Evolutionary conservation across 306 rosid species (phyloP), one percentile per base, ranked within the genome.

Genomic region (Astragalus membranaceus): DNA sequence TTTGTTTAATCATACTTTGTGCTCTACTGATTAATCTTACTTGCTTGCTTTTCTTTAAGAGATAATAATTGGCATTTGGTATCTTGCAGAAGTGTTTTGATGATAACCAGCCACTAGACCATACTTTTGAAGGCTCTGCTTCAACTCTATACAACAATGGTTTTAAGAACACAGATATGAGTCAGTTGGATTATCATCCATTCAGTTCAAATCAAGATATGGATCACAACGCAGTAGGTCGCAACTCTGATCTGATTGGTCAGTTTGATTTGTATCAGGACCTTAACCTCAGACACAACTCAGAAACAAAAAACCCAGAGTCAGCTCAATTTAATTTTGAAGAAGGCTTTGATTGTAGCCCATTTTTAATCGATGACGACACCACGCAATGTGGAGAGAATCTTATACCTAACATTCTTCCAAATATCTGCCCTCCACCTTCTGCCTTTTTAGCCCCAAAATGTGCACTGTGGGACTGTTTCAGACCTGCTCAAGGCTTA

Each of bases 401-500:
- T 72, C 44, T 52, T 43, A 65, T 84, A 16, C 85, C 89, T 50
- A 88, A 85, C 74, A 76, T 82, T 75, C 88, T 91, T 72, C 98
- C 97, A 47, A 84, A 79, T 75, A 79, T 87, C 69, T 72, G 92
- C 65, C 97, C 96, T 73, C 97, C 97, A 13, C 90, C 98, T 37
- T 87, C 97, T 50, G 98, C 98, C 5, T 93, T 90, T 77, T 77
- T 88, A 69, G 89, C 94, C 67, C 98, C 98, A 32, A 88, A 88
- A 69, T 93, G 98, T 80, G 91, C 98, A 9, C 86, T 93, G 8
- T 93, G 98, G 98, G 98, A 93, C 73, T 93, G 98, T 73, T 88
- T 87, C 32, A 87, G 98, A 78, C 98, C 98, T 59, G 97, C 96
- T 70, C 91, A 90, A 76, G 85, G 89, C 76, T 70, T 84, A 76